A percentile compares a stretch with the other conserved stretches of the same genome.
These are phyloP conservation scores for Wilcoxina mikolae DNA, from an alignment of 495 filamentous ascomycete genomes.

Conservation along the genomic window DNA sequence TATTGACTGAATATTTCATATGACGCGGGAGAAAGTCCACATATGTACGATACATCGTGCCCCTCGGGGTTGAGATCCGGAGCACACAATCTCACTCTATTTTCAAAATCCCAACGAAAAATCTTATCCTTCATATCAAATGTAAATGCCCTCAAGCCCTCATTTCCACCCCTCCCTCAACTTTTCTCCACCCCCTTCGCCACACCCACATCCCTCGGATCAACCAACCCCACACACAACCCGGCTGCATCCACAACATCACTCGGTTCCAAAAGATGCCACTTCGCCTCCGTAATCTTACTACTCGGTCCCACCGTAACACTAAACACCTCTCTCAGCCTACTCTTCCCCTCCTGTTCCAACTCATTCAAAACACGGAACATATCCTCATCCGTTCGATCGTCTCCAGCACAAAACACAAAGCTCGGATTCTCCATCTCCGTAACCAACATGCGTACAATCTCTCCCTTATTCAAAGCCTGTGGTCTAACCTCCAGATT, in stretches of 20 bases:
- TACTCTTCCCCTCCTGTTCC: neutral
- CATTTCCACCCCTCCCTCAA: neutral
- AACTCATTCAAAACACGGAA: neutral
- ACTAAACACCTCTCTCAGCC: conserved; percentile 49
- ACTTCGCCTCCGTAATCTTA: conserved; percentile 73
- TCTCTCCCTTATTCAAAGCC: conserved; percentile 93
- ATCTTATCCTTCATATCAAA: too few species aligned
- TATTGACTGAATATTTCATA: too few species aligned
- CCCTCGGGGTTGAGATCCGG: too few species aligned
- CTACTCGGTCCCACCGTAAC: conserved; percentile 76
- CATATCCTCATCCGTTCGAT: conserved; percentile 93
- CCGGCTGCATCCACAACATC: conserved; percentile 72
- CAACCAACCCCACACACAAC: conserved; percentile 45
- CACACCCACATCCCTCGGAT: conserved; percentile 34
- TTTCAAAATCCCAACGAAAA: too few species aligned
- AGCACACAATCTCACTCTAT: too few species aligned
- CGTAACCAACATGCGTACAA: conserved; percentile 59
- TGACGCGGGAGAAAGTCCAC: too few species aligned
- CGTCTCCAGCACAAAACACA: conserved; percentile 78
- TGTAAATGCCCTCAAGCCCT: too few species aligned
- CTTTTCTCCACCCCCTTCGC: conserved; percentile 27
- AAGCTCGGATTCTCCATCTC: conserved; percentile 51
- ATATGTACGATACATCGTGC: too few species aligned
- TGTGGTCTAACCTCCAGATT: conserved; percentile 93
- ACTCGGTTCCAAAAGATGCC: conserved; percentile 71